These are phyloP conservation scores for Delonix regia DNA, from an alignment of 306 rosid species.

Conservation along the genomic window DNA sequence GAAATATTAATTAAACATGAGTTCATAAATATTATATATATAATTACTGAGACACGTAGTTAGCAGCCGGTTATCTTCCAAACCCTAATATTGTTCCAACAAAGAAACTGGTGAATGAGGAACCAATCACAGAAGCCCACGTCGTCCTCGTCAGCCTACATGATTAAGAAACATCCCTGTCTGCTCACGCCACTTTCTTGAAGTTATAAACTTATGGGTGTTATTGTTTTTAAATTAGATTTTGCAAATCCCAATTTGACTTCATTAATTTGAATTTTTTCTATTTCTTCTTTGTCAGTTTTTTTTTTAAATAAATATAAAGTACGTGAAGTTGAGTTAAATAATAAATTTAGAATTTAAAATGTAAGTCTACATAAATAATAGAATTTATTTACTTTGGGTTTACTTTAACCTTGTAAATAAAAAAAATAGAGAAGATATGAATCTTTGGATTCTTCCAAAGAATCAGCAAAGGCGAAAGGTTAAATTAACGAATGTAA, in stretches of 20 bases:
- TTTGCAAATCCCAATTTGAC: constrained; percentile 8
- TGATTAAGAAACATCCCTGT: neutral
- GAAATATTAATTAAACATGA: neutral
- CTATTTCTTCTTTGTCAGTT: too few species aligned
- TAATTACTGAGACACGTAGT: constrained; percentile 8
- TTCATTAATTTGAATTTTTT: neutral
- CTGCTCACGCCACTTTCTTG: constrained; percentile 35
- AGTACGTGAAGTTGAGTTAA: too few species aligned
- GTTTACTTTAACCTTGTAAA: too few species aligned
- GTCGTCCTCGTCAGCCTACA: constrained; percentile 5
- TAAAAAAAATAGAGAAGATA: too few species aligned
- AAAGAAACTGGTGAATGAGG: neutral
- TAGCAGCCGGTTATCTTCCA: constrained; percentile 31
- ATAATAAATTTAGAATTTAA: too few species aligned
- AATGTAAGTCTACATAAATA: too few species aligned
- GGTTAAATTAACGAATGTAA: too few species aligned
- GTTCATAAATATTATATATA: neutral
- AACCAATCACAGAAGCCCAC: constrained; percentile 37
- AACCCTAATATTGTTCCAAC: neutral
- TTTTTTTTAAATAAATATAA: too few species aligned
- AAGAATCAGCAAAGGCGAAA: too few species aligned
- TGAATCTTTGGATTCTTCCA: too few species aligned
- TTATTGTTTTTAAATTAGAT: neutral
- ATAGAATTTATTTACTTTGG: too few species aligned
- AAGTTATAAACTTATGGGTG: neutral